A percentile compares a stretch with the other conserved stretches of the same genome.
Conservation (phyloP, 306 rosid species). For the Morella rubra region DNA sequence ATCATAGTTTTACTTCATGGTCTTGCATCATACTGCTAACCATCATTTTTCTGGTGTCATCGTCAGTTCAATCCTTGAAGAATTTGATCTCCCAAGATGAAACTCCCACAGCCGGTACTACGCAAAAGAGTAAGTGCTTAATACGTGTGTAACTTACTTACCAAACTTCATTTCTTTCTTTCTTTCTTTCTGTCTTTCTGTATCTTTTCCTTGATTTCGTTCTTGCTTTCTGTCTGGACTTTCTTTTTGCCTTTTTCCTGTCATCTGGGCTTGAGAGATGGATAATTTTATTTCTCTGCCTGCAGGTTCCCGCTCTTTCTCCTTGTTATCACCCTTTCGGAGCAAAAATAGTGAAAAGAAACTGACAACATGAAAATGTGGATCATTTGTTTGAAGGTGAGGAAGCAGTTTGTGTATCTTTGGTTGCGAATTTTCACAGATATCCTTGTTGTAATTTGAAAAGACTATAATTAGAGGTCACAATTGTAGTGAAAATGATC, state of each 20-base stretch:
- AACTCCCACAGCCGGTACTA: slow-evolving; percentile 58
- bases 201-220: slow-evolving; percentile 1
- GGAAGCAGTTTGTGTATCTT: slow-evolving; percentile 3
- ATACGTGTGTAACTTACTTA: slow-evolving; percentile 14
- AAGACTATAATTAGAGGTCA: slow-evolving; percentile 1
- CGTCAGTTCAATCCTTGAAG: slow-evolving; percentile 74
- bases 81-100: slow-evolving; percentile 86
- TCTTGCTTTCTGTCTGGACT: slow-evolving; percentile 8
- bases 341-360: slow-evolving; percentile 82
- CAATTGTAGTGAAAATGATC: slow-evolving; percentile 14
- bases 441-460: slow-evolving; percentile 5
- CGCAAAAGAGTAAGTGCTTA: slow-evolving; percentile 71
- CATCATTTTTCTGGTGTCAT: slow-evolving; percentile 17
- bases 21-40: slow-evolving; percentile 18
- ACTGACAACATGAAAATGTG: slow-evolving; percentile 39
- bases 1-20: slow-evolving; percentile 10
- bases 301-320: slow-evolving; percentile 87
- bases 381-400: slow-evolving; percentile 21
- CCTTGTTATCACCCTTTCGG: slow-evolving; percentile 89
- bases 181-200: slow-evolving; percentile 7
- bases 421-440: slow-evolving; percentile 11
- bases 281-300: slow-evolving; percentile 24
- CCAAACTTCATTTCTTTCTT: slow-evolving; percentile 10
- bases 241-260: neutral
- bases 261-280: slow-evolving; percentile 16